These are phyloP conservation scores for Solanum pennellii DNA, from an alignment of 257 asterid genomes.

Conservation along the genomic window DNA sequence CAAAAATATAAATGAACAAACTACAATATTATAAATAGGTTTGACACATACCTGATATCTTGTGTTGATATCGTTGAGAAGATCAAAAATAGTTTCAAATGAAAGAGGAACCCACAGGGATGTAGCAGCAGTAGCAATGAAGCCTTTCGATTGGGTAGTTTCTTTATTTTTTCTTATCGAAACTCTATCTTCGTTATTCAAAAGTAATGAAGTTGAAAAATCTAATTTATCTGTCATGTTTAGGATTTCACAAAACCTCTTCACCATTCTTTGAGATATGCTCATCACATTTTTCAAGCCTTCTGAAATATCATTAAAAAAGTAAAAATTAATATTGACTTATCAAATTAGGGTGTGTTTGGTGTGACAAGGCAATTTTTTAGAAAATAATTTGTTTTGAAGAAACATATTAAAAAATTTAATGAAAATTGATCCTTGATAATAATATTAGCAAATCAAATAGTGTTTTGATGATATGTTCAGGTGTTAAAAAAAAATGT, in stretches of 20 bases:
- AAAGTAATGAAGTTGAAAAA: slow-evolving; percentile 20
- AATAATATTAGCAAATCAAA: not conserved
- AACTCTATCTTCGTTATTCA: slow-evolving; percentile 29
- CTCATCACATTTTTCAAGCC: slow-evolving; percentile 38
- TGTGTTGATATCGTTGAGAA: slow-evolving; percentile 39
- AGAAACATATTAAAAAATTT: not conserved
- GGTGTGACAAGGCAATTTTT: not conserved
- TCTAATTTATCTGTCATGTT: slow-evolving; percentile 14
- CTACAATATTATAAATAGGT: not conserved
- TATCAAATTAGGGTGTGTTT: not conserved
- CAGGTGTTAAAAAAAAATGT: not conserved
- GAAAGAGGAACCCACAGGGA: slow-evolving; percentile 55
- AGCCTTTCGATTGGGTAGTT: slow-evolving; percentile 25
- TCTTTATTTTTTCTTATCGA: slow-evolving; percentile 25
- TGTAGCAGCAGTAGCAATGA: slow-evolving; percentile 35
- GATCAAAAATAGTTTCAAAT: slow-evolving; percentile 24
- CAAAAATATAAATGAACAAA: not conserved
- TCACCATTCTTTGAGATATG: slow-evolving; percentile 61
- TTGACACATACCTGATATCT: slow-evolving; percentile 30
- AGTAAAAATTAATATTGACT: not conserved
- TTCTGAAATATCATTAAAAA: slow-evolving; percentile 13
- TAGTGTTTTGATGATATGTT: not conserved
- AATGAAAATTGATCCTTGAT: not conserved
- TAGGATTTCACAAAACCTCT: slow-evolving; percentile 20
- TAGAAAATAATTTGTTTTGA: not conserved